Conservation (phyloP, 169 alveolate species). For the Cryptosporidium parvum region DNA sequence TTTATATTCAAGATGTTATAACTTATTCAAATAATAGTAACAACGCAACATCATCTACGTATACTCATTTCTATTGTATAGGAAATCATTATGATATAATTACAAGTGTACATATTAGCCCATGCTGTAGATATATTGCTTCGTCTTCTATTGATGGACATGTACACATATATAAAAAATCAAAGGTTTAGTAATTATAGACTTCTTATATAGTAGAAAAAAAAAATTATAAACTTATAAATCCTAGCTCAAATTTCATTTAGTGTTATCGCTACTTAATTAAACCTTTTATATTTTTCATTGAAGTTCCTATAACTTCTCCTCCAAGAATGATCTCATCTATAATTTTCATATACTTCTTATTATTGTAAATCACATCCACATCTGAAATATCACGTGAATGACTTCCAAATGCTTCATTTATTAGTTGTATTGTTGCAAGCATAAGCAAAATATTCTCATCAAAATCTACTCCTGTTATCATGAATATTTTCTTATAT, state of each 20-base stretch:
- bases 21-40: neutral
- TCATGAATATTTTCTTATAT: conserved; percentile 27
- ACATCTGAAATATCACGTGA: conserved; percentile 54
- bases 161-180: conserved; percentile 40
- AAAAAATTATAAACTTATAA: neutral
- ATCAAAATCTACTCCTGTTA: conserved; percentile 56
- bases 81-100: conserved; percentile 45
- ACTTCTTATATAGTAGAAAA: neutral
- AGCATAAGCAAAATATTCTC: conserved; percentile 35
- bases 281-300: conserved; percentile 1
- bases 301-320: conserved; percentile 59
- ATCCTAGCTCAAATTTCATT: neutral
- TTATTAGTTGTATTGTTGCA: conserved; percentile 34
- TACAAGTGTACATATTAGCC: conserved; percentile 45
- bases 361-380: conserved; percentile 52
- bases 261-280: conserved; percentile 2
- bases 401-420: conserved; percentile 40
- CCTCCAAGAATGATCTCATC: conserved; percentile 74
- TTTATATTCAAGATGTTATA: conserved; percentile 45
- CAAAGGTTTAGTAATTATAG: neutral
- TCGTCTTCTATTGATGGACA: conserved; percentile 58
- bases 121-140: conserved; percentile 45
- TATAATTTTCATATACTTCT: conserved; percentile 19
- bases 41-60: neutral
- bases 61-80: conserved; percentile 28